Evolutionary conservation across 2,329 filamentous ascomycete species (phyloP).

Genomic region (Juglanconis juglandina): DNA sequence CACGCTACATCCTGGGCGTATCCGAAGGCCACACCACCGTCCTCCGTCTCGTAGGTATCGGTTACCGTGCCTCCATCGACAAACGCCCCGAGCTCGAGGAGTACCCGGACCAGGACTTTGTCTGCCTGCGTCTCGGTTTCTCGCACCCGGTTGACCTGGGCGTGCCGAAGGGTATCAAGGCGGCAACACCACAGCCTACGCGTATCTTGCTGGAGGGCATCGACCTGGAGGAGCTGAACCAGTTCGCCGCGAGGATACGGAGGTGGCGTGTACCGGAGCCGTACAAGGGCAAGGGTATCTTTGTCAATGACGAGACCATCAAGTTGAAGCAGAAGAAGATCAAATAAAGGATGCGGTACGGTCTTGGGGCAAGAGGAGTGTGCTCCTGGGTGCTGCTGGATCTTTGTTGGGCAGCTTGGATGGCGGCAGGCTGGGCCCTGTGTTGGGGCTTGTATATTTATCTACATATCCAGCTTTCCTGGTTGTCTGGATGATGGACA

Average conservation of each 20-base stretch:
- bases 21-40: conserved; percentile 96
- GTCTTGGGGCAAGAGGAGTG: background rate
- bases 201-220: conserved; percentile 85
- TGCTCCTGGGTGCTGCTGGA: background rate
- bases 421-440: background rate
- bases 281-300: conserved; percentile 99
- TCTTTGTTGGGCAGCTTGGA: background rate
- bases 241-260: conserved; percentile 85
- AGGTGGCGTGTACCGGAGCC: conserved; percentile 90
- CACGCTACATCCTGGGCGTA: conserved; percentile 88
- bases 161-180: conserved; percentile 77
- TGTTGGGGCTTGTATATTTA: conserved; percentile 16
- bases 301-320: conserved; percentile 96
- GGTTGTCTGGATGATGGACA: background rate
- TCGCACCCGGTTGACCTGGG: conserved; percentile 91
- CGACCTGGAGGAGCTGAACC: conserved; percentile 81
- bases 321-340: conserved; percentile 98
- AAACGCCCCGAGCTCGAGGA: conserved; percentile 67
- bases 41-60: conserved; percentile 87
- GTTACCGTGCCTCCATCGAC: conserved; percentile 88
- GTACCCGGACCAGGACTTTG: conserved; percentile 81
- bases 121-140: conserved; percentile 92
- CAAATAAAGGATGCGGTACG: conserved; percentile 54
- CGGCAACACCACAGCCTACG: conserved; percentile 85
- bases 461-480: conserved; percentile 2